Conservation (phyloP, 2,329 filamentous ascomycete genomes). For the Talaromyces funiculosus region DNA sequence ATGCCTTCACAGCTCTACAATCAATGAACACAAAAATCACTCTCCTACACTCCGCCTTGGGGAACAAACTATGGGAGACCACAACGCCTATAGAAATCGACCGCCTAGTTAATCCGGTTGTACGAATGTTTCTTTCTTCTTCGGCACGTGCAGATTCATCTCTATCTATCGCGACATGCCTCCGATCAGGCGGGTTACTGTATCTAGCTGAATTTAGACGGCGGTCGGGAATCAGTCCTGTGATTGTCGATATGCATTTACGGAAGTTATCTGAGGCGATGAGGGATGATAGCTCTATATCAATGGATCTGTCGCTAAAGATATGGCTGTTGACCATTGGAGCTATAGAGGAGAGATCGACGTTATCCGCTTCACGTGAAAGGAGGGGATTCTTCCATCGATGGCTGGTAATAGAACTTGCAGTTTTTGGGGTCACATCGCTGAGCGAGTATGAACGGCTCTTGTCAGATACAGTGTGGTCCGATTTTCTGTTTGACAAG, state of each 20-base stretch:
- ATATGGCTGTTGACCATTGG: background rate
- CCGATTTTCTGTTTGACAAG: background rate
- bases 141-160: background rate
- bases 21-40: background rate
- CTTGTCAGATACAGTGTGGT: background rate
- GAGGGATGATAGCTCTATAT: background rate
- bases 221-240: background rate
- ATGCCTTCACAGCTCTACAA: background rate
- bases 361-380: background rate
- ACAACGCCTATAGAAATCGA: background rate
- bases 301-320: background rate
- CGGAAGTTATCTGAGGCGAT: background rate
- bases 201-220: conserved; percentile 4
- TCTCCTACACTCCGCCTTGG: background rate
- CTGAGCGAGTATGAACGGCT: background rate
- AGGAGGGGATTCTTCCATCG: background rate
- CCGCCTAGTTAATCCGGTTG: background rate
- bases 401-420: background rate
- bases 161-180: background rate
- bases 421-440: background rate
- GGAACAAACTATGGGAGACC: background rate
- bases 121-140: background rate
- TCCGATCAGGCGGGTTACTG: background rate
- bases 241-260: background rate
- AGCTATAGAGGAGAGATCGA: background rate